phyloP scores from a whole-genome alignment of 2,329 filamentous ascomycete species.

The Xylariaceae sp. region DNA sequence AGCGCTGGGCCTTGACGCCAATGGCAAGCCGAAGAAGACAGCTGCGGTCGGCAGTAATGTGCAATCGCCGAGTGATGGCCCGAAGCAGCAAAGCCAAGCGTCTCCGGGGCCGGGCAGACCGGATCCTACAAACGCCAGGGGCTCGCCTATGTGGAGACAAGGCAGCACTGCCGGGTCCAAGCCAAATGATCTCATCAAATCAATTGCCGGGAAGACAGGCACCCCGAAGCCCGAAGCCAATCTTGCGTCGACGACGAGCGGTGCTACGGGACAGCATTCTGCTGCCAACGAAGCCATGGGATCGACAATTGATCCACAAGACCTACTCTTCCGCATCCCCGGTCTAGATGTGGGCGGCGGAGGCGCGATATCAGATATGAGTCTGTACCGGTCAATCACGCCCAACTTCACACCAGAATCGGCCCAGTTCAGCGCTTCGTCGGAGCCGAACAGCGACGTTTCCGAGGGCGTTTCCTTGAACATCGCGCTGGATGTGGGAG shows the following conservation, averaged over 20 bases:
- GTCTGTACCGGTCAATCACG: constrained; percentile 49
- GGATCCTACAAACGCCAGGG: constrained; percentile 47
- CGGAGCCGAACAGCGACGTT: constrained; percentile 58
- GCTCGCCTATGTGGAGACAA: constrained; percentile 46
- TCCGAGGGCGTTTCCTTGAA: constrained; percentile 50
- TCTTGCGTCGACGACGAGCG: constrained; percentile 10
- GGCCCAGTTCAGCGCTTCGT: constrained; percentile 53
- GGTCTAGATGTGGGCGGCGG: constrained; percentile 37
- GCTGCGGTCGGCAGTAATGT: constrained; percentile 24
- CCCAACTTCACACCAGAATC: constrained; percentile 62
- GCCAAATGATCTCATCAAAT: constrained; percentile 28
- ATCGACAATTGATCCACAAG: constrained; percentile 46
- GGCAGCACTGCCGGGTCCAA: constrained; percentile 41
- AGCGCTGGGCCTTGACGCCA: constrained; percentile 45
- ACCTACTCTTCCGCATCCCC: constrained; percentile 39
- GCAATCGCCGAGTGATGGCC: constrained; percentile 31
- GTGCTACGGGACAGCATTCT: constrained; percentile 26
- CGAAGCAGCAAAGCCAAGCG: constrained; percentile 46
- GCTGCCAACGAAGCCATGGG: constrained; percentile 1
- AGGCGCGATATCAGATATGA: constrained; percentile 49
- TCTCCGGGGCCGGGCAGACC: constrained; percentile 32
- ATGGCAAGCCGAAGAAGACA: constrained; percentile 39
- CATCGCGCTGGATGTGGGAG: constrained; percentile 34
- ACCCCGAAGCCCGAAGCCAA: constrained; percentile 21
- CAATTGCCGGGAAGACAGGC: constrained; percentile 20